Evolutionary conservation across 2,329 filamentous ascomycete species (phyloP).

Genomic region (Talaromyces verruculosus): DNA sequence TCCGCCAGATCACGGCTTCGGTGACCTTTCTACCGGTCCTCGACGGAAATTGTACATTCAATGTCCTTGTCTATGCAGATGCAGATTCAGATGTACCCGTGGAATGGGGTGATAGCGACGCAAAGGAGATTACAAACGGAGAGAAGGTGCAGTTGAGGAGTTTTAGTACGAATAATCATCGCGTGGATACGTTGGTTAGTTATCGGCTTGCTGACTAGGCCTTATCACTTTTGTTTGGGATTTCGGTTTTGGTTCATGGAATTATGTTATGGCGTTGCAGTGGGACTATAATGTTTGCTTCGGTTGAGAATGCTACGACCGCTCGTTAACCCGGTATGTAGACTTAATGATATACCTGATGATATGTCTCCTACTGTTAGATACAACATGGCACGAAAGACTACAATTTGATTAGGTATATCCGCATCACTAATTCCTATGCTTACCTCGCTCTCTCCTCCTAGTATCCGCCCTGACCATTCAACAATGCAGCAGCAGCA

Average conservation of each 20-base stretch:
- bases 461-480: not conserved
- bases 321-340: not conserved
- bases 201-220: conserved; percentile 62
- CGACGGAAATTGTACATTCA: conserved; percentile 94
- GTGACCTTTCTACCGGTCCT: conserved; percentile 96
- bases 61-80: conserved; percentile 96
- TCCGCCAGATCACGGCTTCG: conserved; percentile 95
- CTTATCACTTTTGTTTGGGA: not conserved
- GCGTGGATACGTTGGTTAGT: conserved; percentile 92
- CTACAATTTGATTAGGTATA: not conserved
- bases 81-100: conserved; percentile 94
- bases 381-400: not conserved
- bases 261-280: not conserved
- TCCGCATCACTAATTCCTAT: not conserved
- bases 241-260: not conserved
- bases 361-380: not conserved
- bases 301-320: not conserved
- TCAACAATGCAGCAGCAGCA: not conserved
- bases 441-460: not conserved
- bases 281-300: not conserved
- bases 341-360: not conserved
- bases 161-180: conserved; percentile 92
- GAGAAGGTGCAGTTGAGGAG: conserved; percentile 94
- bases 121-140: conserved; percentile 91
- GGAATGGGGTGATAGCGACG: conserved; percentile 97